phyloP scores from a whole-genome alignment of 768 basidiomycete genomes.

The Xerocomus spinulosus region DNA sequence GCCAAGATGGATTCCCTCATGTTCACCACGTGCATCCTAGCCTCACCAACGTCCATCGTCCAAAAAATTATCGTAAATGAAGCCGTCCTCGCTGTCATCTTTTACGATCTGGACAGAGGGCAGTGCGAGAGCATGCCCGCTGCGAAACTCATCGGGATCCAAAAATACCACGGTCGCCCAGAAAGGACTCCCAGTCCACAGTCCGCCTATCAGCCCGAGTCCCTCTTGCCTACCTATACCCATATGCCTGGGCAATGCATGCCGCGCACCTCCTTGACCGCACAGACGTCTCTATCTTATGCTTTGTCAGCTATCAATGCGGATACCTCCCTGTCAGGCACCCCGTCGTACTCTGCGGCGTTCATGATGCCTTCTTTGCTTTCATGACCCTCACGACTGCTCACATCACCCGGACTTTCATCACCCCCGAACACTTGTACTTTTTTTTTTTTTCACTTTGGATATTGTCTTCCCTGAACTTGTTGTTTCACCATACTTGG shows the following conservation, averaged over 20 bases:
- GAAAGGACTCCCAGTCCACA: slow-evolving; percentile 28
- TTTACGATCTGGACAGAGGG: slow-evolving; percentile 65
- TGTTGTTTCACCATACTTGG: slow-evolving; percentile 13
- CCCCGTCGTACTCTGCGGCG: slow-evolving; percentile 25
- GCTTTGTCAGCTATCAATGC: slow-evolving; percentile 38
- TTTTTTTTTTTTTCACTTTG: slow-evolving; percentile 13
- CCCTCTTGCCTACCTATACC: slow-evolving; percentile 30
- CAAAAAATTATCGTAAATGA: slow-evolving; percentile 70
- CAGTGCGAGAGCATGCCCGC: slow-evolving; percentile 48
- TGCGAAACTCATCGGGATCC: slow-evolving; percentile 55
- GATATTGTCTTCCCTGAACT: slow-evolving; percentile 30
- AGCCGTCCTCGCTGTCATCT: slow-evolving; percentile 55
- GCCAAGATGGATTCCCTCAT: slow-evolving; percentile 16
- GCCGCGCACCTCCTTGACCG: slow-evolving; percentile 29
- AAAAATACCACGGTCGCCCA: slow-evolving; percentile 33
- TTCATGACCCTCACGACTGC: slow-evolving; percentile 30
- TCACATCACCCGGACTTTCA: slow-evolving; percentile 18
- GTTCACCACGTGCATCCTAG: slow-evolving; percentile 36
- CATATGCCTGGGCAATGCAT: slow-evolving; percentile 33
- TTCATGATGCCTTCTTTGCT: slow-evolving; percentile 33
- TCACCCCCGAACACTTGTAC: slow-evolving; percentile 21
- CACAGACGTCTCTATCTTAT: slow-evolving; percentile 40
- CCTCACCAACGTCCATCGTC: slow-evolving; percentile 51
- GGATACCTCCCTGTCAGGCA: slow-evolving; percentile 18
- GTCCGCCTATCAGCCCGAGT: slow-evolving; percentile 27